A percentile compares a stretch with the other conserved stretches of the same genome.
Conservation (phyloP, 805 yeast genomes). For the Saccharomycopsis oosterbeekiorum region DNA sequence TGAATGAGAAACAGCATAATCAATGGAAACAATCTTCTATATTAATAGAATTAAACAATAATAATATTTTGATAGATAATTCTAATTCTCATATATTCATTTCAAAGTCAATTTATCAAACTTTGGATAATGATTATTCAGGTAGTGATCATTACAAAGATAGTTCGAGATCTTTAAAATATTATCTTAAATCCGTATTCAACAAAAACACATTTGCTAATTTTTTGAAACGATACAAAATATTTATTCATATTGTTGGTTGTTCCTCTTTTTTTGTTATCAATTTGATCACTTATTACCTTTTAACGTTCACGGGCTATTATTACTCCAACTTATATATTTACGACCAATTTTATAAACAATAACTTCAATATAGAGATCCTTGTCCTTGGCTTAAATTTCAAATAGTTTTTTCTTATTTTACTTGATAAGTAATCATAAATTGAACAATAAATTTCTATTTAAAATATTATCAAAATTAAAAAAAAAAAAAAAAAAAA, state of each 20-base stretch:
- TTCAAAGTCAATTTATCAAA: neutral
- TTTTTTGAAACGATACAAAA: neutral
- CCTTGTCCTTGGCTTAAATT: too few relatives aligned
- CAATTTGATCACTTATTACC: neutral
- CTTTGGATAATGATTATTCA: neutral
- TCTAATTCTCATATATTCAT: constrained; percentile 3
- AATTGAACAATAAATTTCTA: neutral
- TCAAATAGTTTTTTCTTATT: too few relatives aligned
- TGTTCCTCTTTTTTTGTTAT: neutral
- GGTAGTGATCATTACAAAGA: neutral
- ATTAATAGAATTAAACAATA: constrained; percentile 10
- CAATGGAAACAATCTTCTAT: neutral
- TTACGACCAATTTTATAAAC: neutral
- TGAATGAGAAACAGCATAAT: neutral
- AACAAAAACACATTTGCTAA: neutral
- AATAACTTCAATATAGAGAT: neutral
- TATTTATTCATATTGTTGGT: constrained; percentile 7
- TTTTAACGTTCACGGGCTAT: neutral
- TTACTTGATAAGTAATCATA: neutral
- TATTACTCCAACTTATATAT: constrained; percentile 2
- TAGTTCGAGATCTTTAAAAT: neutral
- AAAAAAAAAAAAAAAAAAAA: neutral
- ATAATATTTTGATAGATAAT: constrained; percentile 6
- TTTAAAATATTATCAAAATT: neutral
- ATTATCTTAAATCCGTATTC: neutral